phyloP scores from a whole-genome alignment of 306 rosid species.

The Cucumis hystrix region DNA sequence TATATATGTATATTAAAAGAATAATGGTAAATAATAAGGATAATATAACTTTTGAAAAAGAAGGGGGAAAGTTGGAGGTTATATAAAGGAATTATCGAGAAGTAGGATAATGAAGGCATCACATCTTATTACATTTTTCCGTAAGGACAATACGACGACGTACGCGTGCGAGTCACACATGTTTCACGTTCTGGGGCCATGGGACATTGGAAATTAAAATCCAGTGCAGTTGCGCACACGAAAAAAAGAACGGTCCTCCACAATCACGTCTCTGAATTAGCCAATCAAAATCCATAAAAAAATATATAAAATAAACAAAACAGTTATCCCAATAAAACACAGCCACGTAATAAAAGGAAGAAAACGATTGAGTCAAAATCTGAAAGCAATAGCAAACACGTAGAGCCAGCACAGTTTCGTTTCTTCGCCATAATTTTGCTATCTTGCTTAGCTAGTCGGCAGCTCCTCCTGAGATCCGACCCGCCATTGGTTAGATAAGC shows the following conservation, averaged over 20 bases:
- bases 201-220: not conserved
- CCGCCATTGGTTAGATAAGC: not conserved
- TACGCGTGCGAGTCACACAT: not conserved
- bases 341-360: not conserved
- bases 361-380: not conserved
- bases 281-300: not conserved
- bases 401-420: not conserved
- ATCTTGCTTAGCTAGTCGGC: not conserved
- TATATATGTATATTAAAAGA: too few relatives aligned
- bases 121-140: too few relatives aligned
- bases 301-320: not conserved
- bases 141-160: not conserved
- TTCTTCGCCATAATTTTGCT: conserved; percentile 5
- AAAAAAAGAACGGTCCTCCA: not conserved
- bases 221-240: not conserved
- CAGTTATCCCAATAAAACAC: not conserved
- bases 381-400: not conserved
- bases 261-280: not conserved
- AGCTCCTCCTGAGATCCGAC: not conserved
- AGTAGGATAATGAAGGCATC: too few relatives aligned
- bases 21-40: too few relatives aligned
- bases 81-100: too few relatives aligned
- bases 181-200: not conserved
- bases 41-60: too few relatives aligned
- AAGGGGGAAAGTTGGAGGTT: too few relatives aligned